Evolutionary conservation across 768 basidiomycete species (phyloP).

Genomic region (Boletus huronensis): DNA sequence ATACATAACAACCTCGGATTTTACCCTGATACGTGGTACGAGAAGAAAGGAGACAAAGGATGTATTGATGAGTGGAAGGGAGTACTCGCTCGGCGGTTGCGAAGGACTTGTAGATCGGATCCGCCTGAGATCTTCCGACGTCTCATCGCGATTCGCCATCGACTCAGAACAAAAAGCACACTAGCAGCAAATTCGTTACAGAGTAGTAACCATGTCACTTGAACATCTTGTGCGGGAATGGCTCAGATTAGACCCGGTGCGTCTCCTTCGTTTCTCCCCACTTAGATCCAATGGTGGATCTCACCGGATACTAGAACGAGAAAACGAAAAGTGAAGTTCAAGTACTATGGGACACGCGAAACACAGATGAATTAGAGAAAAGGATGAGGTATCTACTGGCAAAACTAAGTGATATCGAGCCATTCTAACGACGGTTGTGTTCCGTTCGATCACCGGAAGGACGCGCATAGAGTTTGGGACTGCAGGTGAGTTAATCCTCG

Average conservation of each 20-base stretch:
- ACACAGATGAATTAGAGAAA: conserved; percentile 36
- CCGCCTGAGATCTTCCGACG: background rate
- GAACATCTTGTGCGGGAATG: conserved; percentile 48
- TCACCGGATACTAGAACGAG: conserved; percentile 31
- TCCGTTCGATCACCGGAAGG: conserved; percentile 32
- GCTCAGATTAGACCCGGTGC: conserved; percentile 48
- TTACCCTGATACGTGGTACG: background rate
- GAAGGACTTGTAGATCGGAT: background rate
- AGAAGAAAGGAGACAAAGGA: background rate
- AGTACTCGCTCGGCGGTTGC: background rate
- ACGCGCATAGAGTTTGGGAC: conserved; percentile 83
- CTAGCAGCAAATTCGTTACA: background rate
- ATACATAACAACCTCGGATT: background rate
- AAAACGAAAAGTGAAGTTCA: conserved; percentile 38
- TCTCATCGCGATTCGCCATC: background rate
- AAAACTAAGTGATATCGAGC: background rate
- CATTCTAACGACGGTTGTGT: background rate
- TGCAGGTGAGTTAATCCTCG: conserved; percentile 49
- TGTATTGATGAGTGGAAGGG: background rate
- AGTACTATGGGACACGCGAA: conserved; percentile 28
- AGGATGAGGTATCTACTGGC: conserved; percentile 36
- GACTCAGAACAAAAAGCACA: background rate
- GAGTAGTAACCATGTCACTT: conserved; percentile 20
- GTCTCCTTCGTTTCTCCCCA: background rate
- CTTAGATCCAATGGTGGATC: background rate